phyloP scores from a whole-genome alignment of 1,284 basidiomycete genomes.

The Tetrapyrgos nigripes region DNA sequence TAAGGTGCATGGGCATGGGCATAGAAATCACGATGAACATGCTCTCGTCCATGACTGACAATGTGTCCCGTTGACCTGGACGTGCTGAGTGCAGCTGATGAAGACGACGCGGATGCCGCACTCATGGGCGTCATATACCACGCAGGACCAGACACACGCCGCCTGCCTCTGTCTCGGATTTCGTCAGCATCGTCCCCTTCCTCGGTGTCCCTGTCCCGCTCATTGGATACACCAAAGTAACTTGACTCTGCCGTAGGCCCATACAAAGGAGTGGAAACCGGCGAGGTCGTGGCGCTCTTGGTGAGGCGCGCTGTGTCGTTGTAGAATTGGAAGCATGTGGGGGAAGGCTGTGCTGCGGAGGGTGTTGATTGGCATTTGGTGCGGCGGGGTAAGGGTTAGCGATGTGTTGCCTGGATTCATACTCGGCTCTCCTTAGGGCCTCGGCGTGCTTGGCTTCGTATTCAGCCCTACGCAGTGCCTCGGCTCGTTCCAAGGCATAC shows the following conservation, averaged over 20 bases:
- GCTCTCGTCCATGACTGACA: conserved; percentile 36
- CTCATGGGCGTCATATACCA: conserved; percentile 51
- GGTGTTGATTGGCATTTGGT: background rate
- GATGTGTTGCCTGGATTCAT: conserved; percentile 57
- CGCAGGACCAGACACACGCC: conserved; percentile 57
- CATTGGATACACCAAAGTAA: conserved; percentile 50
- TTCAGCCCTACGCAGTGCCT: conserved; percentile 83
- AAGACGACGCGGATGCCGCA: conserved; percentile 32
- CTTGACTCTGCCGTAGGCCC: conserved; percentile 40
- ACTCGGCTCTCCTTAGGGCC: conserved; percentile 82
- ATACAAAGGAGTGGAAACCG: conserved; percentile 58
- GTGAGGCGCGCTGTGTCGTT: conserved; percentile 43
- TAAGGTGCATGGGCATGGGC: conserved; percentile 5
- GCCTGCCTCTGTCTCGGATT: conserved; percentile 32
- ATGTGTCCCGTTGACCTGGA: conserved; percentile 52
- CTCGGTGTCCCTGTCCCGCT: conserved; percentile 33
- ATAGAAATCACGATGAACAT: background rate
- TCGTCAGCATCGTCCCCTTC: conserved; percentile 10
- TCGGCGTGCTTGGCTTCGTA: conserved; percentile 85
- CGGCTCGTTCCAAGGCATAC: conserved; percentile 84
- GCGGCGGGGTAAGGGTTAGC: background rate
- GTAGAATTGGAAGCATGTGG: background rate
- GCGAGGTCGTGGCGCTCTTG: conserved; percentile 77
- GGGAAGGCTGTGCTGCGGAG: conserved; percentile 2
- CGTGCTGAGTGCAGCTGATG: conserved; percentile 31